A percentile compares a stretch with the other conserved stretches of the same genome.
phyloP scores from a whole-genome alignment of 192 early-diverging fungal species.

The Dispira simplex region DNA sequence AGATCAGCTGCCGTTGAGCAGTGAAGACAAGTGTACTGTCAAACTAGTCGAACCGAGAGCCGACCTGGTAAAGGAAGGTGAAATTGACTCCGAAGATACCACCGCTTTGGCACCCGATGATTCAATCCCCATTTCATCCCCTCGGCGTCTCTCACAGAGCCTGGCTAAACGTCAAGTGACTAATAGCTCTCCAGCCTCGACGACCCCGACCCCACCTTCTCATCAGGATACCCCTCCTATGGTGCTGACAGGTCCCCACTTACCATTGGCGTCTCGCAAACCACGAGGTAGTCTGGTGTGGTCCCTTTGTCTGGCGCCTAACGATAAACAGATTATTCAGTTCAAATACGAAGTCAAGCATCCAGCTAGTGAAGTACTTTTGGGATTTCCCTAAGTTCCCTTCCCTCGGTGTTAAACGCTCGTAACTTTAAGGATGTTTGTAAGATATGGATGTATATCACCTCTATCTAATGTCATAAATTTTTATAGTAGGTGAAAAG shows the following conservation, averaged over 20 bases:
- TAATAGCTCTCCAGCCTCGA: too few species aligned
- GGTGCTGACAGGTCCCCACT: too few species aligned
- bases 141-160: too few species aligned
- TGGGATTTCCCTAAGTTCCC: neutral
- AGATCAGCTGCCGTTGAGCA: neutral
- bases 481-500: too few species aligned
- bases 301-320: neutral
- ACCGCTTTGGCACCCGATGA: neutral
- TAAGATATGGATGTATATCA: neutral
- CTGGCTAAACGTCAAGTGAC: too few species aligned
- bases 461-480: too few species aligned
- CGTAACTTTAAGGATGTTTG: neutral
- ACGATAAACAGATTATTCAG: neutral
- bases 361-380: neutral
- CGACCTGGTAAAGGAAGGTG: neutral
- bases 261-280: neutral
- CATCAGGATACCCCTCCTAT: too few species aligned
- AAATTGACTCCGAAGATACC: neutral
- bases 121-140: too few species aligned
- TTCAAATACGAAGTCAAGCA: neutral
- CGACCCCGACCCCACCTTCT: too few species aligned
- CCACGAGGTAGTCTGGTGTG: neutral
- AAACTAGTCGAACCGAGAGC: neutral
- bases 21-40: neutral
- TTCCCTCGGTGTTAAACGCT: neutral